Evolutionary conservation across 2,329 filamentous ascomycete species (phyloP), one percentile per base, ranked within the genome.

Genomic region (Colletotrichum sp.): DNA sequence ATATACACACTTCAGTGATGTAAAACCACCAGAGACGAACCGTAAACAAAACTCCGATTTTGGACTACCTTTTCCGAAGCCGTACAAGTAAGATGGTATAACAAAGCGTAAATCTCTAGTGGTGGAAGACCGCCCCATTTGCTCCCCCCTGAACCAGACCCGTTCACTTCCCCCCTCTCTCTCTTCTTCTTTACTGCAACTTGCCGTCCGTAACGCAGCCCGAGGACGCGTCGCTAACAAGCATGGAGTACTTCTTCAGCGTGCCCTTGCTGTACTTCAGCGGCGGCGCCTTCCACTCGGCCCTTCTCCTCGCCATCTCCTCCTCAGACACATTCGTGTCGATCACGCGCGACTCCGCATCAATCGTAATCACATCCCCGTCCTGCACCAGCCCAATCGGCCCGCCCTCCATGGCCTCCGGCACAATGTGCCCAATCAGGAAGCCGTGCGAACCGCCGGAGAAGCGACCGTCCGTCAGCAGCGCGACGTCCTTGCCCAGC

Each of bases 401-500:
- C 0, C 95, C 95, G 66, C 95, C 95, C 79, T 95, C 94, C 82
- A 95, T 93, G 10, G 95, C 95, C 86, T 98, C 95, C 30, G 95
- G 95, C 55, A 96, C 95, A 77, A 98, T 94, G 85, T 97, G 95
- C 2, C 95, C 95, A 81, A 97, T 96, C 79, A 97, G 88, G 90
- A 97, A 97, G 52, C 95, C 95, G 89, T 97, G 95, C 77, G 92
- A 94, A 68, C 95, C 95, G 74, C 95, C 95, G 10, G 92, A 94
- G 89, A 95, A 96, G 52, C 94, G 92, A 1, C 92, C 92, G 80
- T 96, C 93, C 3, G 94, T 95, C 76, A 95, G 89, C 63, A 95
- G 90, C 1, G 94, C 94, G 16, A 95, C 92, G 79, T 95, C 93
- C 80, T 94, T 90, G 79, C 93, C 93, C 59, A 98, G 90, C 48